These are phyloP conservation scores for Didymella pinodella DNA, from an alignment of 2,329 filamentous ascomycete genomes.

Conservation along the genomic window DNA sequence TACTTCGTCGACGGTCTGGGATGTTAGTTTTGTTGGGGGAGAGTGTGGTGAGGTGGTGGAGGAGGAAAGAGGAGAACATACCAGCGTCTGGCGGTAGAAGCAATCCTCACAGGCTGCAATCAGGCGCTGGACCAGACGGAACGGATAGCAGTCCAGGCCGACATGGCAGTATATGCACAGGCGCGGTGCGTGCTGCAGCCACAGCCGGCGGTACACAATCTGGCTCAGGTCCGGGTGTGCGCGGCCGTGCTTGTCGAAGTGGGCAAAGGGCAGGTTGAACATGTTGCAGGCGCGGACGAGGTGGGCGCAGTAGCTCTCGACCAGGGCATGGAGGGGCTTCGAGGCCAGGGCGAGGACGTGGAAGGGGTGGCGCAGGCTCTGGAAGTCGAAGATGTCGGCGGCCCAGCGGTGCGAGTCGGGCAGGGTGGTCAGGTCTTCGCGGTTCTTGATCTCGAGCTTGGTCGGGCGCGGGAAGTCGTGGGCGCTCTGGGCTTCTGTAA, in stretches of 20 bases:
- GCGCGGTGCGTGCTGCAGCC: slow-evolving; percentile 42
- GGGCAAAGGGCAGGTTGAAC: slow-evolving; percentile 43
- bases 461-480: slow-evolving; percentile 27
- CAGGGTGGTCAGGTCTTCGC: slow-evolving; percentile 31
- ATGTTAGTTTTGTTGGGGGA: slow-evolving; percentile 5
- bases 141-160: slow-evolving; percentile 38
- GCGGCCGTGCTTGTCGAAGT: slow-evolving; percentile 31
- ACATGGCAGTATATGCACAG: slow-evolving; percentile 39
- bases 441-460: slow-evolving; percentile 31
- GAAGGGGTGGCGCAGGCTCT: slow-evolving; percentile 38
- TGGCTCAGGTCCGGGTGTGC: slow-evolving; percentile 38
- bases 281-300: slow-evolving; percentile 38
- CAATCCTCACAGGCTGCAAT: slow-evolving; percentile 38
- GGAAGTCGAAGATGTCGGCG: slow-evolving; percentile 39
- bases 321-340: slow-evolving; percentile 26
- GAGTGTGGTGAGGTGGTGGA: too few species aligned
- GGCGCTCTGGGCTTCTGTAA: slow-evolving; percentile 39
- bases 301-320: slow-evolving; percentile 41
- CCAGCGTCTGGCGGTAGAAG: slow-evolving; percentile 42
- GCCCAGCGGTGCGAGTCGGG: slow-evolving; percentile 39
- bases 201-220: slow-evolving; percentile 43
- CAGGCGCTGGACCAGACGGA: slow-evolving; percentile 27
- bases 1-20: slow-evolving; percentile 40
- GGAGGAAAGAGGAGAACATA: slow-evolving; percentile 13
- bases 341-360: slow-evolving; percentile 40